A percentile compares a stretch with the other conserved stretches of the same genome.
phyloP scores from a whole-genome alignment of 495 filamentous ascomycete genomes.

The Amniculicola lignicola region DNA sequence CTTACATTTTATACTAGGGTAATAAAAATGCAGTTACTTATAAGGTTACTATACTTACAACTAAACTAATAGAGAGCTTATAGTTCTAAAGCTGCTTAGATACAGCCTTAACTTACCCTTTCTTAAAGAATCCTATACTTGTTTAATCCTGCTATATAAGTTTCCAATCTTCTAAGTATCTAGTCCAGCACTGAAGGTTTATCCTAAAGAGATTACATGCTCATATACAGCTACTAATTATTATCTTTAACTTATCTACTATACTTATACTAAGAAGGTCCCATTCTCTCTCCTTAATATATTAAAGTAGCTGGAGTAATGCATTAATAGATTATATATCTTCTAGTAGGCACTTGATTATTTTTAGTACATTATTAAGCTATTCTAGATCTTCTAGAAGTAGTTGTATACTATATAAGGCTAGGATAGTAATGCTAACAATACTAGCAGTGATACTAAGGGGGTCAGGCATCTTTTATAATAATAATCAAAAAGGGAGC shows the following conservation, averaged over 20 bases:
- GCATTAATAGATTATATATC: constrained; percentile 39
- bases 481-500: background rate
- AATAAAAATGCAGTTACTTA: too few relatives aligned
- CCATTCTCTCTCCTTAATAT: constrained; percentile 42
- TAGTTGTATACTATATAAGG: constrained; percentile 42
- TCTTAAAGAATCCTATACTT: constrained; percentile 42
- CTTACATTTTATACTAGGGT: too few relatives aligned
- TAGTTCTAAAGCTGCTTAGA: too few relatives aligned
- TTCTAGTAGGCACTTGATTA: constrained; percentile 38
- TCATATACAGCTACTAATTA: constrained; percentile 35
- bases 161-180: constrained; percentile 42
- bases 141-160: constrained; percentile 41
- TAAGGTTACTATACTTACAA: too few relatives aligned
- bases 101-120: too few relatives aligned
- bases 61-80: too few relatives aligned
- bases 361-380: constrained; percentile 43
- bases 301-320: constrained; percentile 40
- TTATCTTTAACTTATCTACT: constrained; percentile 35
- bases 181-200: constrained; percentile 42
- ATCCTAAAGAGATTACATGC: constrained; percentile 42
- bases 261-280: constrained; percentile 40
- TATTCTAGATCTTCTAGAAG: constrained; percentile 43
- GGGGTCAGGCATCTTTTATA: constrained; percentile 40
- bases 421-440: constrained; percentile 42
- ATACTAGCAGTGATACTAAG: constrained; percentile 42